phyloP scores from a whole-genome alignment of 1,139 yeast species.

The Yamadazyma epiphylla region DNA sequence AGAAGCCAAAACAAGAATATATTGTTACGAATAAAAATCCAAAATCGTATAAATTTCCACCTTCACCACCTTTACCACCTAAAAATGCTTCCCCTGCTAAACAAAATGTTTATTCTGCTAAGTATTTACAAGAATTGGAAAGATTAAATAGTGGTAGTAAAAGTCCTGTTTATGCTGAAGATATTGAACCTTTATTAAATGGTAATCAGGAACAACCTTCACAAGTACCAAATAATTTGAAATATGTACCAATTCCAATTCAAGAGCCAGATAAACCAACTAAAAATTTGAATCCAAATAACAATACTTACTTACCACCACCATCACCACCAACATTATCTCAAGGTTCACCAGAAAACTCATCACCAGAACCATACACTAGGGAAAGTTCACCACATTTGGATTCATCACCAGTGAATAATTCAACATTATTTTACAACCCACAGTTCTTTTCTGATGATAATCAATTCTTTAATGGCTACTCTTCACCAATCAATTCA shows the following conservation, averaged over 20 bases:
- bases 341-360: slow-evolving; percentile 35
- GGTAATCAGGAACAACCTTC: slow-evolving; percentile 2
- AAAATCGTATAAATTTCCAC: slow-evolving; percentile 48
- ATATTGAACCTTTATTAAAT: slow-evolving; percentile 36
- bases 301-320: slow-evolving; percentile 34
- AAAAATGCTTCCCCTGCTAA: slow-evolving; percentile 4
- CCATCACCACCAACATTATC: slow-evolving; percentile 43
- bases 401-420: slow-evolving; percentile 25
- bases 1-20: slow-evolving; percentile 24
- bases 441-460: slow-evolving; percentile 40
- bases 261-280: slow-evolving; percentile 26
- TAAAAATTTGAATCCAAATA: slow-evolving; percentile 7
- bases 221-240: slow-evolving; percentile 9
- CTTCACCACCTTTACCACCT: slow-evolving; percentile 23
- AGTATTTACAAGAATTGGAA: slow-evolving; percentile 39
- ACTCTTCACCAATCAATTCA: slow-evolving; percentile 31
- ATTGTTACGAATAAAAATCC: slow-evolving; percentile 39
- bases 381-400: slow-evolving; percentile 29
- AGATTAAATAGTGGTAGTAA: slow-evolving; percentile 12
- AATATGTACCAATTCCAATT: slow-evolving; percentile 41
- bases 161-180: slow-evolving; percentile 32
- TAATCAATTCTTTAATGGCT: slow-evolving; percentile 9
- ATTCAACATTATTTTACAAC: slow-evolving; percentile 23
- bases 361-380: slow-evolving; percentile 37
- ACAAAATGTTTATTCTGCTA: slow-evolving; percentile 35